Base-by-base conservation (phyloP, 495 filamentous ascomycete species). In the Parmelia sp. region DNA sequence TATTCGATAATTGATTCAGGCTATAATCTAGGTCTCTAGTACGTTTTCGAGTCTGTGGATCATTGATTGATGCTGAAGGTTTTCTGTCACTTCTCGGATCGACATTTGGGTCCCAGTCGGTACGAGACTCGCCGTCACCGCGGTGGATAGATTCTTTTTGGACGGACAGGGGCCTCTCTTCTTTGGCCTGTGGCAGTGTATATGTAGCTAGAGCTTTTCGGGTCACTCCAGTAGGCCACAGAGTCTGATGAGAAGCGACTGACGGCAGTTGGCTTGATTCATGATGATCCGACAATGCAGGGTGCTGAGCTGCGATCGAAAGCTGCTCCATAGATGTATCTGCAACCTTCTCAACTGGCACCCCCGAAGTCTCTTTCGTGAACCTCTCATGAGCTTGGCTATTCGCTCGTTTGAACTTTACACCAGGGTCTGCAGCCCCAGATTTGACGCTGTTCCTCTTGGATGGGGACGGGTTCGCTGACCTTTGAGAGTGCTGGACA, bases 21-120 rank as follows among this genome's bases (percentile, higher is more conserved):
- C 82, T 76, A 69, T 86, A 85, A 69, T 87, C 85, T 12, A 70
- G 73, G 65, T 64, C 76, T 75, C 36, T 70, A 69, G 39, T 57
- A 27, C 70, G 62, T 31, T 74, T 69, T 15, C 10, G 47, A 36
- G 37, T 23, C 53, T 58, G 61, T 8, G 59, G 55, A 23, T n/a
- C 33, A 49, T 58, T 12, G n/a, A 11, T 3, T 19, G 45, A 53
- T 33, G 29, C 31, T 8, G 27, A 29, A 65, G 60, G 14, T 35
- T 40, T n/a, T 31, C 31, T 35, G 17, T 64, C 44, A 31, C 57
- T 31, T 1, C 21, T 19, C 14, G 29, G 44, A 29, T 59, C 23
- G 35, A 49, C 25, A 3, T 39, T 19, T 33, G 37, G 27, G 7
- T 59, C n/a, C 3, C 47, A 23, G n/a, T 45, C 17, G n/a, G 42